Evolutionary conservation across 2,329 filamentous ascomycete species (phyloP).

Genomic region (Saccharata proteae): DNA sequence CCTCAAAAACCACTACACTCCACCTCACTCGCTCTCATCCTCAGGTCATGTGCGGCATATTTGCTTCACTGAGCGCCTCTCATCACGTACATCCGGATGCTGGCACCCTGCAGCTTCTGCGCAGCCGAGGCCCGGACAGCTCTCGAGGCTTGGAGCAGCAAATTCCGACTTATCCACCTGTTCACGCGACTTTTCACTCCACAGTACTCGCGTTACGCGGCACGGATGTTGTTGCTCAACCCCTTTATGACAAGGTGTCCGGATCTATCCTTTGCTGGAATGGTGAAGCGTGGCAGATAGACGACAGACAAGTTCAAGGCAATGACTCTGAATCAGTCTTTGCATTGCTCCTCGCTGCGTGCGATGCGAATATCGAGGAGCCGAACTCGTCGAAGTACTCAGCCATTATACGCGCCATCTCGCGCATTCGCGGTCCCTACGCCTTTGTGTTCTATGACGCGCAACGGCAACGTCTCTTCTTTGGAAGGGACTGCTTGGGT

Average conservation of each 20-base stretch:
- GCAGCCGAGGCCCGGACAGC: slow-evolving; percentile 22
- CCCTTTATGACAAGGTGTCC: slow-evolving; percentile 46
- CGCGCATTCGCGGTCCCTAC: slow-evolving; percentile 55
- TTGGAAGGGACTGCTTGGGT: slow-evolving; percentile 77
- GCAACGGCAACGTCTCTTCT: slow-evolving; percentile 52
- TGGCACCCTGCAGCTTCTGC: slow-evolving; percentile 16
- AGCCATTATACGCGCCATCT: slow-evolving; percentile 15
- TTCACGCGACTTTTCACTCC: slow-evolving; percentile 55
- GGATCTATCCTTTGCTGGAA: slow-evolving; percentile 85
- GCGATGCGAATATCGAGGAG: slow-evolving; percentile 2
- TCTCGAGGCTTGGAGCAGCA: slow-evolving; percentile 12
- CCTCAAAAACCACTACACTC: too few species aligned
- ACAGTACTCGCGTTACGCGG: slow-evolving; percentile 89
- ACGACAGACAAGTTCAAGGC: slow-evolving; percentile 43
- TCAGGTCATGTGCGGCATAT: slow-evolving; percentile 34
- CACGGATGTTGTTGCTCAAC: slow-evolving; percentile 57
- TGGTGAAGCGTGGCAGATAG: slow-evolving; percentile 81
- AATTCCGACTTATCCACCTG: slow-evolving; percentile 7
- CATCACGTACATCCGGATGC: slow-evolving; percentile 14
- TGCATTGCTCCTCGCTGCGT: slow-evolving; percentile 36
- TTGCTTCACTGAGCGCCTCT: slow-evolving; percentile 33
- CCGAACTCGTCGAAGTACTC: slow-evolving; percentile 2
- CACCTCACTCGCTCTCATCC: slow-evolving; percentile 2
- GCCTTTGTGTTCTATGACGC: slow-evolving; percentile 77
- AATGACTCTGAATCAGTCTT: slow-evolving; percentile 73